Conservation (phyloP, 495 filamentous ascomycete genomes). For the Geopyxis carbonaria region DNA sequence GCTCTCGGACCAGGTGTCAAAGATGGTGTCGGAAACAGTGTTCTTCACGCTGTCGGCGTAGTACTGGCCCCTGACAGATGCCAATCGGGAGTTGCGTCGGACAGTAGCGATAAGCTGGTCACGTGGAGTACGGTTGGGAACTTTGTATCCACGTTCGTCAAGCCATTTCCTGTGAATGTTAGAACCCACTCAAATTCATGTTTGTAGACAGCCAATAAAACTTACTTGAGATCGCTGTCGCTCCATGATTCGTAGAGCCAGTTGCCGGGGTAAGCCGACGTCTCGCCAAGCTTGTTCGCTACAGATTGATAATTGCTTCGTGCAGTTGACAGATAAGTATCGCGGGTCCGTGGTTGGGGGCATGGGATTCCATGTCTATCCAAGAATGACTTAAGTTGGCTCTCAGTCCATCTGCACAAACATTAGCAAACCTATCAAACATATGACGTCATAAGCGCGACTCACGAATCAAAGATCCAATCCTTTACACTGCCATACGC, state of each 20-base stretch:
- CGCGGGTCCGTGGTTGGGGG: conserved; percentile 72
- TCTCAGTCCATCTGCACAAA: conserved; percentile 53
- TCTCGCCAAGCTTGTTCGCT: conserved; percentile 71
- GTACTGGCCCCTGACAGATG: conserved; percentile 48
- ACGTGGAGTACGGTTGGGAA: conserved; percentile 66
- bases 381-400: conserved; percentile 78
- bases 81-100: conserved; percentile 75
- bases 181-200: background rate
- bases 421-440: conserved; percentile 16
- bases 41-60: conserved; percentile 52
- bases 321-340: conserved; percentile 56
- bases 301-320: conserved; percentile 66
- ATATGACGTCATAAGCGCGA: conserved; percentile 11
- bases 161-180: conserved; percentile 45
- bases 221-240: conserved; percentile 48
- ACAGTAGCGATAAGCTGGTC: conserved; percentile 79
- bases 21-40: conserved; percentile 59
- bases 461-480: conserved; percentile 89
- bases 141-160: conserved; percentile 75
- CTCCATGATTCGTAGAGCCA: conserved; percentile 88
- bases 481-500: conserved; percentile 57
- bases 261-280: conserved; percentile 72
- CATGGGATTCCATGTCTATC: conserved; percentile 74
- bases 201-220: conserved; percentile 29
- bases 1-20: conserved; percentile 77